Base-by-base conservation (phyloP, 2,329 filamentous ascomycete species). In the Colletotrichum tropicicola region DNA sequence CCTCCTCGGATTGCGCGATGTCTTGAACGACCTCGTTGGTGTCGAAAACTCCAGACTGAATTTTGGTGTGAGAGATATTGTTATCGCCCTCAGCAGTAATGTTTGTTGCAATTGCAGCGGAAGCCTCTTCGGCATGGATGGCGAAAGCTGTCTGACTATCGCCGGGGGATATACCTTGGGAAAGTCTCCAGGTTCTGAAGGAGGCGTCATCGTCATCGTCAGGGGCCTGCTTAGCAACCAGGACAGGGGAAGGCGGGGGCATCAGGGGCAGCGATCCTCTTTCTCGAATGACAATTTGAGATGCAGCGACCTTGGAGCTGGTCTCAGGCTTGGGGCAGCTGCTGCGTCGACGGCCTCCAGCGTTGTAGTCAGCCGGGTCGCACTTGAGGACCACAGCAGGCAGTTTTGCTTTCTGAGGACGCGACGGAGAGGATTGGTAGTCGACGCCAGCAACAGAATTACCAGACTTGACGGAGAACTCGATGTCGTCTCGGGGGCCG, bases 121-220 rank as follows among this genome's bases (percentile, higher is more conserved):
- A 25, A 15, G n/a, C 39, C 23, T 53, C 32, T 27, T 19, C 45
- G 17, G 25, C 19, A n/a, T 32, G 30, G 15, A 17, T 7, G 30
- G 19, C 8, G 21, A 53, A 15, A 17, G 47, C 32, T 10, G 17
- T 44, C 13, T 54, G 60, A 9, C 48, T 60, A 21, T 59, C 55
- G 19, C 54, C 13, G 6, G 45, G 59, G 25, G 45, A 12, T 5
- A 52, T 59, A 43, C 39, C 56, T 21, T 66, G 59, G 8, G 69
- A 70, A 23, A 71, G 52, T 4, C 64, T 47, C 69, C 69, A 70
- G 28, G 68, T 69, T 43, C 53, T 56, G 52, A 70, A 63, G 13
- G 69, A 70, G 3, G 67, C 59, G 21, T 58, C 57, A 35, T 70
- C 68, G 19, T 63, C 53, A 3, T 59, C 37, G 4, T 35, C 39